Conservation (phyloP, 306 rosid species). For the Citrullus colocynthis region DNA sequence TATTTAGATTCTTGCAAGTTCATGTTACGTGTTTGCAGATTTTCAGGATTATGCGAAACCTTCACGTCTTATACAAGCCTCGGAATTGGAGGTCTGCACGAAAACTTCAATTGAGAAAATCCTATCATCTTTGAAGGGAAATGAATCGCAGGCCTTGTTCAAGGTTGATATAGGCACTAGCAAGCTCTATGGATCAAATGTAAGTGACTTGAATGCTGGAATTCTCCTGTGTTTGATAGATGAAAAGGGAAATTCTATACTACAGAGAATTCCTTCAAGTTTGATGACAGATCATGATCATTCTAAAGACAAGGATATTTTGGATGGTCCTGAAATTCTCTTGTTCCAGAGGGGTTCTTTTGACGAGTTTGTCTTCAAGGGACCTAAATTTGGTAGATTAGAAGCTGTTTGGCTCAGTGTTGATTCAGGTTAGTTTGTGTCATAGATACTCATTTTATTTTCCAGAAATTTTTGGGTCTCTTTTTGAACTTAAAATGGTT, state of each 20-base stretch:
- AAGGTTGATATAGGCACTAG: constrained; percentile 60
- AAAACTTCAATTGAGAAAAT: constrained; percentile 25
- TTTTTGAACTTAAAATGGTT: background rate
- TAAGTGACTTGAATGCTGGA: constrained; percentile 55
- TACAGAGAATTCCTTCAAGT: constrained; percentile 58
- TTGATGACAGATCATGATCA: constrained; percentile 24
- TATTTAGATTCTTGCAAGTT: background rate
- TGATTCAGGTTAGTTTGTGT: constrained; percentile 60
- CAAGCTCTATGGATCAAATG: constrained; percentile 45
- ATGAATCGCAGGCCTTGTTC: constrained; percentile 30
- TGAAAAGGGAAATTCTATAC: constrained; percentile 52
- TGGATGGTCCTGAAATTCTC: constrained; percentile 17
- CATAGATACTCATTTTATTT: background rate
- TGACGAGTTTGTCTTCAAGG: constrained; percentile 62
- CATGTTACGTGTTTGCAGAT: constrained; percentile 28
- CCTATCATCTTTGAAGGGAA: constrained; percentile 26
- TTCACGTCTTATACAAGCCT: constrained; percentile 44
- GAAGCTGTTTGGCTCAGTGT: constrained; percentile 73
- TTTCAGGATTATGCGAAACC: constrained; percentile 54
- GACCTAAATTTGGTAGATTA: constrained; percentile 49
- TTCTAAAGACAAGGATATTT: constrained; percentile 24
- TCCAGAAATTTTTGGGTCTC: background rate
- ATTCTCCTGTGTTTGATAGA: constrained; percentile 70
- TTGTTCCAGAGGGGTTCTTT: constrained; percentile 63
- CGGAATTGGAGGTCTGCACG: constrained; percentile 40